Percentiles rank a stretch among this genome's conserved stretches.
Conservation (phyloP, 345 rosid genomes). For the Raphanus raphanistrum region DNA sequence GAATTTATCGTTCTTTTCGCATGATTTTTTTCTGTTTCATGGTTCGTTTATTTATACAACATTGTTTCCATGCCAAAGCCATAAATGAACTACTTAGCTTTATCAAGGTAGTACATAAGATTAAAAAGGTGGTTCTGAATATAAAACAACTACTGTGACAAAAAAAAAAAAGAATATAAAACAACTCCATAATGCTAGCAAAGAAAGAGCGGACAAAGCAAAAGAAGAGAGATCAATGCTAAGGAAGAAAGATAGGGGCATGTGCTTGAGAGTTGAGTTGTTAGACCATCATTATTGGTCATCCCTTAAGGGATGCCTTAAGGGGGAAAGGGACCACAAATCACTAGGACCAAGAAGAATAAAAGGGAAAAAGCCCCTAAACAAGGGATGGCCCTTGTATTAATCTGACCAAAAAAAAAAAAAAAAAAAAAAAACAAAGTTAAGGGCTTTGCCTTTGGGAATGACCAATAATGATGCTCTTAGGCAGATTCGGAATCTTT, state of each 20-base stretch:
- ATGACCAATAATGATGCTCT: too few relatives aligned
- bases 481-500: conserved; percentile 38
- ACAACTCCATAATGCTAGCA: conserved; percentile 37
- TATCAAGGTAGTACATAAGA: conserved; percentile 19
- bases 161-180: conserved; percentile 2
- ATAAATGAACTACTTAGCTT: conserved; percentile 5
- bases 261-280: conserved; percentile 30
- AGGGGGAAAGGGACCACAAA: too few relatives aligned
- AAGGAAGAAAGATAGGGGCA: conserved; percentile 19
- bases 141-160: conserved; percentile 30
- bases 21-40: neutral
- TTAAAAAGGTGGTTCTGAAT: conserved; percentile 4
- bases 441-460: too few relatives aligned
- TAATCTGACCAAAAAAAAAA: too few relatives aligned
- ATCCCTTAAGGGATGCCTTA: too few relatives aligned
- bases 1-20: neutral
- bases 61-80: neutral
- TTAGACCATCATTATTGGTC: too few relatives aligned
- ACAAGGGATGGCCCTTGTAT: too few relatives aligned
- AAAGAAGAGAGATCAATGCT: conserved; percentile 18
- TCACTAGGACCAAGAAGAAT: too few relatives aligned
- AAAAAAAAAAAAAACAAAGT: too few relatives aligned
- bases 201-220: conserved; percentile 18
- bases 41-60: neutral
- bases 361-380: too few relatives aligned